Base-by-base conservation (phyloP, 2,329 filamentous ascomycete genomes). In the Thermothelomyces thermophilus region DNA sequence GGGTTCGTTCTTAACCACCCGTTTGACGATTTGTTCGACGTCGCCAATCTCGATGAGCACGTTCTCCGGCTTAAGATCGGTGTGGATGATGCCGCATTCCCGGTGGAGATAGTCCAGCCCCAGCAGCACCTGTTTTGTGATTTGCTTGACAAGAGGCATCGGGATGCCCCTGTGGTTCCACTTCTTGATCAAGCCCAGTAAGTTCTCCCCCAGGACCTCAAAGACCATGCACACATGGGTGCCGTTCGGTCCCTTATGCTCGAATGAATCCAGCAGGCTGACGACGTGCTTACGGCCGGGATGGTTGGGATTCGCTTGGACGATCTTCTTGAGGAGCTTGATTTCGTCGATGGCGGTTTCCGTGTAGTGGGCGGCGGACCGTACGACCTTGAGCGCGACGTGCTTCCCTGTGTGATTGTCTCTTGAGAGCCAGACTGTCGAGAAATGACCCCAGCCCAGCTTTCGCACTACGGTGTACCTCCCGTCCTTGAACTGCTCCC, bases 191-290 rank as follows among this genome's bases (percentile, higher is more conserved):
- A 98, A 71, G 22, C 93, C 91, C 46, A 97, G 73, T 56, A 97
- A 71, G 65, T 97, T 97, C 76, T 97, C 90, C 47, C 93, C 93
- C 50, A 98, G 71, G 3, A 98, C 93, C 68, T 98, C 93, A 62
- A 98, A 98, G 7, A 98, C 93, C 91, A 98, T 97, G 74, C 93
- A 98, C 52, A 97, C 90, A 65, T 98, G 93, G 45, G 89, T 86
- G 41, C 93, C 93, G 64, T 98, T 94, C 37, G 91, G 91, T 9
- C 93, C 93, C 68, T 94, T 94, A 73, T 97, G 93, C 67, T 96
- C 91, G 68, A 98, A 98, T 0, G 89, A 95, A 69, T 97, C 91
- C 60, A 97, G 79, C 34, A 98, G 77, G 68, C 90, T 95, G 67
- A 98, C 93, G 57, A 97, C 93, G 64, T 97, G 91, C 68, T 87